Evolutionary conservation across 2,329 filamentous ascomycete genomes (phyloP), one percentile per base, ranked within the genome.

Genomic region (Calonectria leucothoes): DNA sequence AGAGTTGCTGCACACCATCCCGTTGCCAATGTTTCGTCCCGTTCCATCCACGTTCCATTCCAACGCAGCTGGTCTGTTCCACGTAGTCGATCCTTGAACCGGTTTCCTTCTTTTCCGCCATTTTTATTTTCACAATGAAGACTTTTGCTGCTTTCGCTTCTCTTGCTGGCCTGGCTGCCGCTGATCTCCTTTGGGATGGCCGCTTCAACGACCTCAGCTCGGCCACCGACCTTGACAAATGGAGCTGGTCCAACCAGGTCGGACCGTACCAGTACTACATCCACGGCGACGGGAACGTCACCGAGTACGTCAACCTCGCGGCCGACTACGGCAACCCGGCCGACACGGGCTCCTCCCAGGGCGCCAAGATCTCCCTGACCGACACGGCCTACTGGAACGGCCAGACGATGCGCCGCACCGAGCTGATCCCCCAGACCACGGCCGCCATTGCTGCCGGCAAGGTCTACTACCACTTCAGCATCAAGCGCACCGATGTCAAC

Each of bases 401-500:
- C 29, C 92, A 94, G 81, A 90, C 83, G 55, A 94, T 94, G 93
- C 91, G 92, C 82, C 89, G 93, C 66, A 94, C 92, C 0, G 93
- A 95, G 84, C 86, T 95, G 74, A 95, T 95, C 76, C 93, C 93
- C 12, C 92, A 94, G 84, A 94, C 92, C 0, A 89, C 83, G 2
- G 90, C 90, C 0, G 87, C 91, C 72, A 93, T 94, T 82, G 92
- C 91, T 77, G 81, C 84, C n/a, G 93, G 93, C 51, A 92, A 90
- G 63, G 89, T 94, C 42, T 93, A 88, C 84, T 95, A 94, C 83
- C 93, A 95, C 83, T 94, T 94, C 85, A 92, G 89, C 72, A 89
- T 95, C 76, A 91, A 90, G 87, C 87, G 90, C 51, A 86, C 84
- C 15, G 86, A 85, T 51, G 87, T 85, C 23, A 94, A 94, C 79